Base-by-base conservation (phyloP, 1,284 basidiomycete genomes). In the Cryptococcus sp. region DNA sequence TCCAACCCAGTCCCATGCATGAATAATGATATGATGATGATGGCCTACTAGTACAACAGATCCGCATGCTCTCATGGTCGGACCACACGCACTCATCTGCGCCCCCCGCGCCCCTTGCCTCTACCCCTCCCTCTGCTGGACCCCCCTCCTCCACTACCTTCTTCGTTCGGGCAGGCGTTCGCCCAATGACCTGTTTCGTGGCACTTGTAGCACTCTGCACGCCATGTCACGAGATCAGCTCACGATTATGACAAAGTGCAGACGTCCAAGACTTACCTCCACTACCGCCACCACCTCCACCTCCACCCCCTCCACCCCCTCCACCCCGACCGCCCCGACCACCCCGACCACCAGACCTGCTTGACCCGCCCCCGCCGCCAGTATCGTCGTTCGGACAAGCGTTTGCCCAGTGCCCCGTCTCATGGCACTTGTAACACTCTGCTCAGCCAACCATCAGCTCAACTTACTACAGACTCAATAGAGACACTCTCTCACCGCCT, bases 161-260 rank as follows among this genome's bases (percentile, higher is more conserved):
- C 54, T 2, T 46, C 59, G 36, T 64, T 62, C 9, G 73, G 72
- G 62, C 76, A 78, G 9, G 63, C 66, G 49, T 60, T 72, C 12
- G 75, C 67, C 79, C 79, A 80, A 60, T 80, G 78, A 18, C 79
- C 79, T 4, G 59, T 49, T 56, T 73, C 61, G 24, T 71, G 68
- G 60, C 79, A 80, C 56, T 77, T 67, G 62, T 33, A 33, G 28
- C 28, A 33, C 28, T 33, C 28, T 33, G 28, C 28, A 33, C 28
- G 9, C 28, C 28, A 53, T 60, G 24, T 15, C n/a, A n/a, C n/a
- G n/a, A n/a, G n/a, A 8, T 50, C 44, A 33, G 28, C 46, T 53
- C 52, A 52, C 9, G 28, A 52, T 20, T n/a, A n/a, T n/a, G n/a
- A n/a, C n/a, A n/a, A n/a, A n/a, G n/a, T n/a, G n/a, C n/a, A n/a